Conservation (phyloP, 2,329 filamentous ascomycete species). For the Colletotrichum godetiae region DNA sequence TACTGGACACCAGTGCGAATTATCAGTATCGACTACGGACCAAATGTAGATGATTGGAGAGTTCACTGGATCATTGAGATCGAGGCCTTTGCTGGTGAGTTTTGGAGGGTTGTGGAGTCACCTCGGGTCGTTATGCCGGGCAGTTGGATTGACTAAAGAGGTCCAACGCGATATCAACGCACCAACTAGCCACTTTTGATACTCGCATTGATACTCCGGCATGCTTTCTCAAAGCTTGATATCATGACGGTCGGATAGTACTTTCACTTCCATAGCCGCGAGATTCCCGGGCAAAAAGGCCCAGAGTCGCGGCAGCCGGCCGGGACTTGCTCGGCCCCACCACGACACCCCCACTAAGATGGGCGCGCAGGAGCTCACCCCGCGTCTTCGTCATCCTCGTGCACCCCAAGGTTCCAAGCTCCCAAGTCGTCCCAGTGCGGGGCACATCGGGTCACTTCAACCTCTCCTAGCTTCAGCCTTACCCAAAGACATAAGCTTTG, state of each 20-base stretch:
- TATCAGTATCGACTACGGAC: no score
- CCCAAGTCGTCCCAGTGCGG: conserved; percentile 6
- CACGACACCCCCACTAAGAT: background rate
- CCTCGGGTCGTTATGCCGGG: no score
- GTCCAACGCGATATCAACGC: no score
- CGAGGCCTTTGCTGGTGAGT: no score
- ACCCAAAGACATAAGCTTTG: background rate
- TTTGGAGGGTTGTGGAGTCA: no score
- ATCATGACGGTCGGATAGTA: background rate
- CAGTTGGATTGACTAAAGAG: no score
- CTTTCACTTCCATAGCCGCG: no score
- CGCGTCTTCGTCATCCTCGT: conserved; percentile 18
- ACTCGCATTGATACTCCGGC: no score
- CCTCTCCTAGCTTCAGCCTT: background rate
- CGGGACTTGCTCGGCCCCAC: conserved; percentile 1
- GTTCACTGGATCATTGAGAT: no score
- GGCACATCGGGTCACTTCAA: conserved; percentile 17
- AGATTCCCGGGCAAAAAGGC: background rate
- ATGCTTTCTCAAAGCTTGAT: background rate
- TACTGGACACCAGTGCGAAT: no score
- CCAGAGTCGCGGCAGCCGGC: background rate
- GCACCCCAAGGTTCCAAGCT: background rate
- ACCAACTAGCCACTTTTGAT: no score
- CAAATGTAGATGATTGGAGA: no score
- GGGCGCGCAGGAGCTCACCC: conserved; percentile 5